phyloP scores from a whole-genome alignment of 768 basidiomycete species.

The Sarcomyxa edulis region DNA sequence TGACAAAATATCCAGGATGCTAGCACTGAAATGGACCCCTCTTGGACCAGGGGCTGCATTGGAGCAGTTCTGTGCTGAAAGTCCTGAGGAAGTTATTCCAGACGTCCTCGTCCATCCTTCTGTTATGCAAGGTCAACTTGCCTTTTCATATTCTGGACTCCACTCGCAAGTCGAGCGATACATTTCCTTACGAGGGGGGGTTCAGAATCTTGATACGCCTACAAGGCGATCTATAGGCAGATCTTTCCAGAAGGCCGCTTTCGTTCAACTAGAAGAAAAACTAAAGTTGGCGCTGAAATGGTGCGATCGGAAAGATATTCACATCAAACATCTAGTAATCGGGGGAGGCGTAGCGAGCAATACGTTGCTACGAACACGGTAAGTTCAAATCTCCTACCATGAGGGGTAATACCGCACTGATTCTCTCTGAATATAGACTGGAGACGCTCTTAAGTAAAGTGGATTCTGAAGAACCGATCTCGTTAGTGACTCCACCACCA shows the following conservation, averaged over 20 bases:
- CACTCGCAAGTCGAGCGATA: constrained; percentile 65
- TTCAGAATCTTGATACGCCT: constrained; percentile 31
- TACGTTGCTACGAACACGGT: constrained; percentile 60
- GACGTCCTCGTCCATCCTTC: constrained; percentile 41
- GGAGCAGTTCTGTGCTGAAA: constrained; percentile 57
- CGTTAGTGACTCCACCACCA: constrained; percentile 69
- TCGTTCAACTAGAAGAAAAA: constrained; percentile 73
- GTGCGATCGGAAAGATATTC: constrained; percentile 36
- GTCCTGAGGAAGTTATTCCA: constrained; percentile 19
- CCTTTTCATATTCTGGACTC: constrained; percentile 79
- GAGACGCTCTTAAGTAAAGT: constrained; percentile 19
- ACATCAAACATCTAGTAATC: constrained; percentile 61
- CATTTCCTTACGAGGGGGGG: constrained; percentile 37
- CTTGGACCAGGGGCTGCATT: constrained; percentile 77
- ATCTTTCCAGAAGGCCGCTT: constrained; percentile 68
- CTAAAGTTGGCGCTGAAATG: constrained; percentile 45
- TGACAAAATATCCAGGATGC: constrained; percentile 75
- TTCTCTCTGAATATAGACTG: constrained; percentile 24
- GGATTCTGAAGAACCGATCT: constrained; percentile 23
- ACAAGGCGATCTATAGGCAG: constrained; percentile 51
- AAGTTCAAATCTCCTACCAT: constrained; percentile 9
- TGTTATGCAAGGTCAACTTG: constrained; percentile 48
- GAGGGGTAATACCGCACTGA: background rate
- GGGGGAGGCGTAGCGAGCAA: constrained; percentile 97
- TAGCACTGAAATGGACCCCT: constrained; percentile 59